phyloP scores from a whole-genome alignment of 208 protist genomes.

The Crithidia bombi region DNA sequence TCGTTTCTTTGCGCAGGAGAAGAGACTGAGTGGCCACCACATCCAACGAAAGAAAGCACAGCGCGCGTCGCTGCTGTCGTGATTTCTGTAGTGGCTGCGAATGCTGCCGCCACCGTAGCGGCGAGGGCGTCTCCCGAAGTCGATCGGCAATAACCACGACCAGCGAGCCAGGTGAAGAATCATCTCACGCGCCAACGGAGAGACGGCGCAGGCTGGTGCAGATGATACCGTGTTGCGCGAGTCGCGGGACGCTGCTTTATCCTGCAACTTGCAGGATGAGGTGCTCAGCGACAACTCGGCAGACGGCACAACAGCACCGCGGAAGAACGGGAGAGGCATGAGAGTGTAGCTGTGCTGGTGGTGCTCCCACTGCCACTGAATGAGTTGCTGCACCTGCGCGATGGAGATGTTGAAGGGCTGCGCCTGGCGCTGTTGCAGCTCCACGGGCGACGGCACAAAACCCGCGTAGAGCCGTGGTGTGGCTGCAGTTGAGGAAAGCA shows the following conservation, averaged over 20 bases:
- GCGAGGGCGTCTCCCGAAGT: conserved; percentile 33
- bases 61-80: too few relatives aligned
- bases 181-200: conserved; percentile 57
- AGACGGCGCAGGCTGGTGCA: conserved; percentile 37
- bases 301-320: conserved; percentile 36
- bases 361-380: conserved; percentile 84
- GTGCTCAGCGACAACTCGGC: conserved; percentile 17
- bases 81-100: not conserved
- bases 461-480: conserved; percentile 41
- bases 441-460: conserved; percentile 49
- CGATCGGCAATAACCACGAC: conserved; percentile 64
- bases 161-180: conserved; percentile 55
- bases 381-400: conserved; percentile 62
- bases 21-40: not conserved
- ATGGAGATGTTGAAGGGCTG: conserved; percentile 60
- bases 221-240: too few relatives aligned
- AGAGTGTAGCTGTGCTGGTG: conserved; percentile 70
- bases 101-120: not conserved
- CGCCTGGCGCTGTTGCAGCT: conserved; percentile 53
- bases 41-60: not conserved
- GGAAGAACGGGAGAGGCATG: conserved; percentile 50
- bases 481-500: not conserved
- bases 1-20: not conserved
- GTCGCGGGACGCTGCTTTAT: too few relatives aligned
- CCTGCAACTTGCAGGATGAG: not conserved